A percentile compares a stretch with the other conserved stretches of the same genome.
These are phyloP conservation scores for Phytophthora podocarpi DNA, from an alignment of 352 stramenopile genomes.

Conservation along the genomic window DNA sequence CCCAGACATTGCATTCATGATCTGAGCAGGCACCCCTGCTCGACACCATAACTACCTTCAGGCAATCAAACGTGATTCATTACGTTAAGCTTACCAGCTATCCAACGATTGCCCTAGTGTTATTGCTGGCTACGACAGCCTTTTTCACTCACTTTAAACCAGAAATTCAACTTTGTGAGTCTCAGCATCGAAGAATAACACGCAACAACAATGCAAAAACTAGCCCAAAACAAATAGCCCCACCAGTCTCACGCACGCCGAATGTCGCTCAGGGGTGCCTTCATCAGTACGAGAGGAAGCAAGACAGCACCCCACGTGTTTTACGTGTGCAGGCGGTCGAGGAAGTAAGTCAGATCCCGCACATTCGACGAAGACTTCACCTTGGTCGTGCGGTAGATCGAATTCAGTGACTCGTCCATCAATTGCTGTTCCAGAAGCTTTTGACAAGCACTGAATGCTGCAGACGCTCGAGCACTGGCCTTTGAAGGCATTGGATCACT, in stretches of 20 bases:
- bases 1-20: slow-evolving; percentile 75
- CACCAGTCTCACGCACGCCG: neutral
- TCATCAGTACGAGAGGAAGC: neutral
- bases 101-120: neutral
- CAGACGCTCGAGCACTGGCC: slow-evolving; percentile 56
- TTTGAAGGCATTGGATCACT: slow-evolving; percentile 63
- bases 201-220: slow-evolving; percentile 1
- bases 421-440: slow-evolving; percentile 52
- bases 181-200: neutral
- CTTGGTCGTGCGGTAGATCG: slow-evolving; percentile 74
- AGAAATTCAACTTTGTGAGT: neutral
- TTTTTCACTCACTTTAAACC: neutral
- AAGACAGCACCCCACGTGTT: neutral
- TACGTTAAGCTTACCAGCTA: slow-evolving; percentile 5
- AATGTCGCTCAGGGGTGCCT: neutral
- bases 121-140: neutral
- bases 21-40: slow-evolving; percentile 34
- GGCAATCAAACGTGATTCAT: slow-evolving; percentile 2
- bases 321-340: slow-evolving; percentile 49
- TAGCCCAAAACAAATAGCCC: no score
- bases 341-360: slow-evolving; percentile 62
- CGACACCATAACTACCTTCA: neutral
- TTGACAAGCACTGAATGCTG: slow-evolving; percentile 64
- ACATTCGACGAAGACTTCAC: slow-evolving; percentile 38
- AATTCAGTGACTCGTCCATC: slow-evolving; percentile 75